Percentiles rank a stretch among this genome's conserved stretches.
Conservation (phyloP, 192 early-diverging fungal species). For the Linnemannia elongata region DNA sequence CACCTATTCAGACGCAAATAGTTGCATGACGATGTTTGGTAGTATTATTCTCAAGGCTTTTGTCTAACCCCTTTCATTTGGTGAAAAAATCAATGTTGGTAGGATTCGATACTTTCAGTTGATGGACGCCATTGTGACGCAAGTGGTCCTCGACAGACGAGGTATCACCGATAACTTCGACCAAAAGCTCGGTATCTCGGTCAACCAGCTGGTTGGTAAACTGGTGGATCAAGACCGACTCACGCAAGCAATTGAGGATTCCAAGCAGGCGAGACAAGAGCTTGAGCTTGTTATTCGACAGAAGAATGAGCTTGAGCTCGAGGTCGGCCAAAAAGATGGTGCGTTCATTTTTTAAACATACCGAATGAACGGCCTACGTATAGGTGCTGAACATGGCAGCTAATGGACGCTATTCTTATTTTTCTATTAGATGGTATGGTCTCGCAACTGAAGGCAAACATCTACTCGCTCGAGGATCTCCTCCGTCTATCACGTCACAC, state of each 20-base stretch:
- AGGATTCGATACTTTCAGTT: constrained; percentile 85
- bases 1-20: background rate
- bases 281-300: constrained; percentile 75
- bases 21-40: background rate
- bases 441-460: constrained; percentile 76
- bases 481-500: constrained; percentile 85
- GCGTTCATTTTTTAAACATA: background rate
- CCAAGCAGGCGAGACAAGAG: constrained; percentile 73
- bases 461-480: constrained; percentile 75
- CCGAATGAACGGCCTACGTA: no score
- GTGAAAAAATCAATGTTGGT: background rate
- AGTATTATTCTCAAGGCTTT: background rate
- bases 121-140: constrained; percentile 81
- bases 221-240: constrained; percentile 86
- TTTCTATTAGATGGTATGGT: constrained; percentile 66
- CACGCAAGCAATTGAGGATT: constrained; percentile 73
- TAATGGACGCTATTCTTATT: background rate
- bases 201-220: constrained; percentile 77
- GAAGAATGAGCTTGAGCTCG: constrained; percentile 81
- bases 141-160: constrained; percentile 83
- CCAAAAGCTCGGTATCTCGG: constrained; percentile 73
- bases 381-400: background rate
- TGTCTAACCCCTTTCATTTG: background rate
- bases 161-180: constrained; percentile 70
- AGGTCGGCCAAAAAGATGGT: constrained; percentile 78